phyloP scores from a whole-genome alignment of 495 filamentous ascomycete species.

The Xylaria flabelliformis region DNA sequence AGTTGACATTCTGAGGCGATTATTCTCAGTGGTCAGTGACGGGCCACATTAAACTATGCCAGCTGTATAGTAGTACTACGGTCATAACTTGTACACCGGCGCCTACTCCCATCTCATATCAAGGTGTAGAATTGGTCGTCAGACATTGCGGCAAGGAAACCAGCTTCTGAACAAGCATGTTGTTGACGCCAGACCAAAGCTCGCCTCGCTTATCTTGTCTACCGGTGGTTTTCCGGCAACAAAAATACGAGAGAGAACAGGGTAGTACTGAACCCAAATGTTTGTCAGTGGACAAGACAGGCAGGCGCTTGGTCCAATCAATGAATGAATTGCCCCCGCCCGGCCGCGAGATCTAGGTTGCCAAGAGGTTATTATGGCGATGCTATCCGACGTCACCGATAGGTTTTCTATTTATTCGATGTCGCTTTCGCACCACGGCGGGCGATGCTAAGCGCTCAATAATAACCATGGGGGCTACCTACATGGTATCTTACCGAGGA shows the following conservation, averaged over 20 bases:
- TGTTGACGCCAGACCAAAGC: not conserved
- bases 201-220: not conserved
- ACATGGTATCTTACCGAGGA: not conserved
- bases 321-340: not conserved
- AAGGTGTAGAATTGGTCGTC: not conserved
- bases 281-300: constrained; percentile 6
- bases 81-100: not conserved
- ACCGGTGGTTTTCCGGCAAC: not conserved
- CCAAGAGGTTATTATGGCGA: not conserved
- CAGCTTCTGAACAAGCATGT: not conserved
- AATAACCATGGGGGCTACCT: not conserved
- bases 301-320: not conserved
- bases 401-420: not conserved
- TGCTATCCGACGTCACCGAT: not conserved
- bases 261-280: constrained; percentile 3
- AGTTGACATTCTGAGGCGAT: not conserved
- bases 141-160: not conserved
- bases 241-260: not conserved
- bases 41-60: not conserved
- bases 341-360: not conserved
- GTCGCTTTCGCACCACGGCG: not conserved
- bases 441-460: not conserved
- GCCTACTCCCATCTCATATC: not conserved
- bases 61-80: not conserved
- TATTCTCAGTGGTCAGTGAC: not conserved